Evolutionary conservation across 1,284 basidiomycete species (phyloP).

Genomic region (Phellopilus nigrolimitatus): DNA sequence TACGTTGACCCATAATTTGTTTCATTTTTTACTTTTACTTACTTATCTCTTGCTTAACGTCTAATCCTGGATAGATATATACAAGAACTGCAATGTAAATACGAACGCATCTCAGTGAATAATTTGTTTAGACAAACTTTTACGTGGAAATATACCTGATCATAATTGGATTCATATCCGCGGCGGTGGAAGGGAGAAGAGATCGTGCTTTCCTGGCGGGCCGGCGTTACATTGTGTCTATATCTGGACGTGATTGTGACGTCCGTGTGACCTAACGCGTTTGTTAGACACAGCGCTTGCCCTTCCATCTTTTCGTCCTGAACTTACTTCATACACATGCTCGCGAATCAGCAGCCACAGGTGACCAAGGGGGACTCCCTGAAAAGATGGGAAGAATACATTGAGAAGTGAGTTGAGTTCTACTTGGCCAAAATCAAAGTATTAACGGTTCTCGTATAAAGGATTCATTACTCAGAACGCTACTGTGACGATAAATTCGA

Average conservation of each 20-base stretch:
- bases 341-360: constrained; percentile 10
- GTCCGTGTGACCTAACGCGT: constrained; percentile 10
- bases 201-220: no score
- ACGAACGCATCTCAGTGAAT: not conserved
- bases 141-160: not conserved
- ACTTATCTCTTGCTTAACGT: not conserved
- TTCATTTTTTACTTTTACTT: not conserved
- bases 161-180: not conserved
- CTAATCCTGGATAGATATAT: not conserved
- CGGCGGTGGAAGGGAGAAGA: not conserved
- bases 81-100: constrained; percentile 1
- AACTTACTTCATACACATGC: not conserved
- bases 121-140: not conserved
- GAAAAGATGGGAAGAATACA: constrained; percentile 31
- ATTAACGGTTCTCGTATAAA: constrained; percentile 27
- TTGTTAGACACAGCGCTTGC: constrained; percentile 2
- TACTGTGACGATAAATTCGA: constrained; percentile 80
- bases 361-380: constrained; percentile 16
- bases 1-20: no score
- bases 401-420: constrained; percentile 50
- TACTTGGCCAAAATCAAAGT: not conserved
- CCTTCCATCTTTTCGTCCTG: not conserved
- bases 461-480: constrained; percentile 81
- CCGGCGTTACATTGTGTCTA: no score
- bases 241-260: no score